Base-by-base conservation (phyloP, 2,329 filamentous ascomycete genomes). In the Aspergillus ochraceoroseus region DNA sequence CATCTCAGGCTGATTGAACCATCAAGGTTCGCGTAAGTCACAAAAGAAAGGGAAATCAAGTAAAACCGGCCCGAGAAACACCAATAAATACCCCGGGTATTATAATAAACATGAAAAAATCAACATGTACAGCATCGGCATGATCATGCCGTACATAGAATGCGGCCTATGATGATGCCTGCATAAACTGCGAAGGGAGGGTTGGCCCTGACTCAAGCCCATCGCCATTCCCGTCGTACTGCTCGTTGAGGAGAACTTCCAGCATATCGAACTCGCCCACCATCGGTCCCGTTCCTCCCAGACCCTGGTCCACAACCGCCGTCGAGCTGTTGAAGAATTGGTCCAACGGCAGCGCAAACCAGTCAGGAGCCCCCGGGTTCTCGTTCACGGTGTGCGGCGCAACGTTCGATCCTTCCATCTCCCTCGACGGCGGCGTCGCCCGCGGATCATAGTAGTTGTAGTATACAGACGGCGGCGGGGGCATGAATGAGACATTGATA, bases 271-370 rank as follows among this genome's bases (percentile, higher is more conserved):
- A 68, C 31, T 69, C 75, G 2, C 75, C 76, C 9, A 82, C 67
- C 60, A 79, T 77, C n/a, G 77, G 77, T 0, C 78, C 78, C 13
- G 73, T 77, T 14, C 79, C 76, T 38, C 79, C 76, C 1, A 75
- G 71, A 8, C 74, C 75, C 53, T 74, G 73, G 46, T 71, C 67
- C 28, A 71, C 68, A 3, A 61, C 63, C 2, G 61, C 62, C 7
- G 63, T 65, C 11, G 66, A 66, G 37, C 60, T 68, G 47, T 73
- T 73, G 38, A 80, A 70, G 44, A 81, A 70, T 29, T 76, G 75
- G 56, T 81, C 76, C 2, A 82, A 65, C 1, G 77, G 76, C n/a
- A 81, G 56, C 0, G 77, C 73, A 35, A 81, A 68, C 78, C 78
- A 82, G 57, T 80, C 77, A 27, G 73, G 71, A 13, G 51, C 53